Evolutionary conservation across 306 rosid species (phyloP).

Genomic region (Hippophae rhamnoides): DNA sequence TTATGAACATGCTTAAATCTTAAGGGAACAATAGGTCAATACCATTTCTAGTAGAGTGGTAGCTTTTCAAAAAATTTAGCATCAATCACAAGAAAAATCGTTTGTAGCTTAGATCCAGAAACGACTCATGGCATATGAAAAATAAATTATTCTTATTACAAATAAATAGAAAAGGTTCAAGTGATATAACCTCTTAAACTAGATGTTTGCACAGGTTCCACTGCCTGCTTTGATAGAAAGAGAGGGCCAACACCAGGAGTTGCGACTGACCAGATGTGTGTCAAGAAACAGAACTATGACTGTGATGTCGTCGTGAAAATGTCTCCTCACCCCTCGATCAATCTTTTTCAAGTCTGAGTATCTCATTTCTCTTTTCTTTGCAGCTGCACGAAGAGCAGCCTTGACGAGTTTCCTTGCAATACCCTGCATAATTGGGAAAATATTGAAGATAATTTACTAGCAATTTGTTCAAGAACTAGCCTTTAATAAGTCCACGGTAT

Average conservation of each 20-base stretch:
- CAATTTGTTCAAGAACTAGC: neutral
- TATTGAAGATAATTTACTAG: neutral
- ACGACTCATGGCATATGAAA: slow-evolving; percentile 11
- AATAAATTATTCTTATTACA: slow-evolving; percentile 20
- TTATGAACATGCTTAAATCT: neutral
- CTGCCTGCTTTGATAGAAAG: slow-evolving; percentile 63
- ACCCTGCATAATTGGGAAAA: slow-evolving; percentile 44
- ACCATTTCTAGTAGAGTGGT: neutral
- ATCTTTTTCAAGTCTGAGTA: slow-evolving; percentile 84
- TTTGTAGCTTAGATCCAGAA: slow-evolving; percentile 6
- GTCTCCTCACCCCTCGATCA: slow-evolving; percentile 90
- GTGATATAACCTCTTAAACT: slow-evolving; percentile 26
- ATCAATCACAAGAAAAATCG: slow-evolving; percentile 5
- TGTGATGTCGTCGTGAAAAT: slow-evolving; percentile 93
- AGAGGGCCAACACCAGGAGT: slow-evolving; percentile 35
- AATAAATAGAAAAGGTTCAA: slow-evolving; percentile 17
- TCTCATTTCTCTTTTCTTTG: slow-evolving; percentile 96
- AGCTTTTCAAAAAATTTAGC: neutral
- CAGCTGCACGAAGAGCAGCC: slow-evolving; percentile 77
- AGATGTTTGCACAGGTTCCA: slow-evolving; percentile 29
- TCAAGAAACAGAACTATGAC: slow-evolving; percentile 85
- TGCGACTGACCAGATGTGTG: slow-evolving; percentile 41
- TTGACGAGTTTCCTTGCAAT: slow-evolving; percentile 66
- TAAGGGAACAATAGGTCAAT: neutral
- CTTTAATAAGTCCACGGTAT: too few species aligned